phyloP scores from a whole-genome alignment of 345 rosid genomes.

The Eutrema yunnanense region DNA sequence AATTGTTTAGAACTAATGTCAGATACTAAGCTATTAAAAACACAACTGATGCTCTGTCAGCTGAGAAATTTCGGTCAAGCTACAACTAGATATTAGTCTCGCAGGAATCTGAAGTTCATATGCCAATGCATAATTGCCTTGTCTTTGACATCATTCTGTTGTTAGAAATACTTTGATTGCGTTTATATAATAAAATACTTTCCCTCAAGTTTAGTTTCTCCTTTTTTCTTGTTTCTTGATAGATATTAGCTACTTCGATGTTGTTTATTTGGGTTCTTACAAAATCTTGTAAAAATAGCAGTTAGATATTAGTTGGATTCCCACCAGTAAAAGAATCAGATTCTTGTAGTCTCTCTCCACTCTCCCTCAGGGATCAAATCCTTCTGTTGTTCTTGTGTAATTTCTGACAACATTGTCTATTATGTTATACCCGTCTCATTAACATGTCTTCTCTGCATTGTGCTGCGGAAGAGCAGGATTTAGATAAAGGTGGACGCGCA shows the following conservation, averaged over 20 bases:
- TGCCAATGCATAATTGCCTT: neutral
- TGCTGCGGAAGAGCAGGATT: conserved; percentile 14
- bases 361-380: neutral
- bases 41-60: neutral
- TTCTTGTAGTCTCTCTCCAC: neutral
- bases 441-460: neutral
- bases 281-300: neutral
- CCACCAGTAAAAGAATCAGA: neutral
- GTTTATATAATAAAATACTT: neutral
- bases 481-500: neutral
- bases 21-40: neutral
- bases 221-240: neutral
- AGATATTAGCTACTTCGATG: neutral
- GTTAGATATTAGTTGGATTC: neutral
- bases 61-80: neutral
- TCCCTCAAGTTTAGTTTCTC: neutral
- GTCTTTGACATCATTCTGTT: neutral
- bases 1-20: neutral
- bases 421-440: neutral
- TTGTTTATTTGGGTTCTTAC: neutral
- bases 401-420: neutral
- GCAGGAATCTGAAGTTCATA: neutral
- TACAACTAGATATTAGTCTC: neutral
- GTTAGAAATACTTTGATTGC: neutral
- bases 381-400: conserved; percentile 5